These are phyloP conservation scores for Cenococcum geophilum DNA, from an alignment of 495 filamentous ascomycete species.

Conservation along the genomic window DNA sequence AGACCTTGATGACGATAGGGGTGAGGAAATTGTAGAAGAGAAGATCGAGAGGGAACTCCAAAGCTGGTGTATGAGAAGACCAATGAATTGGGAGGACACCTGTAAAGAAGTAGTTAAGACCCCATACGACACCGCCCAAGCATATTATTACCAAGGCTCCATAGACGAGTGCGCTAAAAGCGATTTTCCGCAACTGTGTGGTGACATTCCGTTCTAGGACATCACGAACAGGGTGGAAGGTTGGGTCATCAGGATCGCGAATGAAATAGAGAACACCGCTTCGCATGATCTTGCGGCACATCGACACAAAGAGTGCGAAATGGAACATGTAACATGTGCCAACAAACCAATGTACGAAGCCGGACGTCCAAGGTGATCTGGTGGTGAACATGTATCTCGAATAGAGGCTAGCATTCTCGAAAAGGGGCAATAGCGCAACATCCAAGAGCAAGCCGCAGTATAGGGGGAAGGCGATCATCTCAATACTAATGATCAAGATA, in stretches of 20 bases:
- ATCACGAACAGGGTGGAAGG: slow-evolving; percentile 95
- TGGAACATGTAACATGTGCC: slow-evolving; percentile 99
- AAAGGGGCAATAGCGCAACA: slow-evolving; percentile 80
- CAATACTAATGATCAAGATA: slow-evolving; percentile 95
- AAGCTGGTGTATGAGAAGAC: slow-evolving; percentile 79
- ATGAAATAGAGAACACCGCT: slow-evolving; percentile 96
- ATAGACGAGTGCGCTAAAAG: slow-evolving; percentile 93
- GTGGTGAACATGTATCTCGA: slow-evolving; percentile 71
- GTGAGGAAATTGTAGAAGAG: slow-evolving; percentile 95
- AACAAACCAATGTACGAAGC: slow-evolving; percentile 98
- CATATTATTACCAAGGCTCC: slow-evolving; percentile 88
- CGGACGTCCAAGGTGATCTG: slow-evolving; percentile 71
- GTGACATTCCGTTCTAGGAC: slow-evolving; percentile 90
- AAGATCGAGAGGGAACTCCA: slow-evolving; percentile 91
- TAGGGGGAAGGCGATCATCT: slow-evolving; percentile 95
- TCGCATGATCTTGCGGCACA: slow-evolving; percentile 97
- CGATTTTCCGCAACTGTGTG: slow-evolving; percentile 92
- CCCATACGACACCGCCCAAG: slow-evolving; percentile 93
- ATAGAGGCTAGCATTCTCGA: slow-evolving; percentile 66
- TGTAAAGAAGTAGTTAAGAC: slow-evolving; percentile 58
- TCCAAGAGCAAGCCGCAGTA: slow-evolving; percentile 93
- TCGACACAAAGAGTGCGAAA: slow-evolving; percentile 95
- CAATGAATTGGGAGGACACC: slow-evolving; percentile 84
- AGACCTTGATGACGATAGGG: slow-evolving; percentile 71
- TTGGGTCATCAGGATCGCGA: slow-evolving; percentile 95